A percentile compares a stretch with the other conserved stretches of the same genome.
Conservation (phyloP, 495 filamentous ascomycete species). For the Talaromyces proteolyticus region DNA sequence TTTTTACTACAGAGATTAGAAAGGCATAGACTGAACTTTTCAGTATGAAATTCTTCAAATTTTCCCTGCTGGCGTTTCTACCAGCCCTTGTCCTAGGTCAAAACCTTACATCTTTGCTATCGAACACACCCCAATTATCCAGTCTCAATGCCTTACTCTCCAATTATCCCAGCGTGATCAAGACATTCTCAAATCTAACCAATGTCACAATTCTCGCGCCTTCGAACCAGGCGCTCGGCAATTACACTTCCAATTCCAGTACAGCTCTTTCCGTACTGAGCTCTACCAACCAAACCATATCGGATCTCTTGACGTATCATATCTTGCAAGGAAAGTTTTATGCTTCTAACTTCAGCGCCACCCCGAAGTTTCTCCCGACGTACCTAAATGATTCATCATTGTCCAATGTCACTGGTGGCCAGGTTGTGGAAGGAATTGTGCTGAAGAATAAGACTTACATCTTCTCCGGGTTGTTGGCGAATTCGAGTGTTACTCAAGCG, state of each 20-base stretch:
- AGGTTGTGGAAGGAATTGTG: slow-evolving; percentile 15
- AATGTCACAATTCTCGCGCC: slow-evolving; percentile 59
- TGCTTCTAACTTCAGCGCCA: slow-evolving; percentile 29
- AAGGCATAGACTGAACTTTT: too few species aligned
- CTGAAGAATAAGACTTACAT: slow-evolving; percentile 11
- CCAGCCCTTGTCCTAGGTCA: slow-evolving; percentile 69
- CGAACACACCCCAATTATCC: background rate
- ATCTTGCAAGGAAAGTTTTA: slow-evolving; percentile 51
- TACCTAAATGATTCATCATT: slow-evolving; percentile 44
- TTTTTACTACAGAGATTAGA: too few species aligned
- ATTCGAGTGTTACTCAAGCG: slow-evolving; percentile 20
- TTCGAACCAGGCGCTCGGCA: slow-evolving; percentile 49
- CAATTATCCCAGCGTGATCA: background rate
- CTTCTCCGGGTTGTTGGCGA: slow-evolving; percentile 24
- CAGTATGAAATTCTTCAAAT: slow-evolving; percentile 85
- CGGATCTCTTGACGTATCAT: slow-evolving; percentile 57
- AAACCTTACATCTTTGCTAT: background rate
- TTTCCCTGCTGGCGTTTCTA: slow-evolving; percentile 92
- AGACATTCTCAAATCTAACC: background rate
- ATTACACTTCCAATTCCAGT: slow-evolving; percentile 28
- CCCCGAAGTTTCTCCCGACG: slow-evolving; percentile 48
- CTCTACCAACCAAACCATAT: slow-evolving; percentile 7
- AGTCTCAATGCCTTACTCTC: slow-evolving; percentile 1
- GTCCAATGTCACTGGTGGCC: slow-evolving; percentile 24
- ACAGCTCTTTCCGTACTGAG: slow-evolving; percentile 9